Evolutionary conservation across 1,284 basidiomycete genomes (phyloP).

Genomic region (Prillingera fragicola): DNA sequence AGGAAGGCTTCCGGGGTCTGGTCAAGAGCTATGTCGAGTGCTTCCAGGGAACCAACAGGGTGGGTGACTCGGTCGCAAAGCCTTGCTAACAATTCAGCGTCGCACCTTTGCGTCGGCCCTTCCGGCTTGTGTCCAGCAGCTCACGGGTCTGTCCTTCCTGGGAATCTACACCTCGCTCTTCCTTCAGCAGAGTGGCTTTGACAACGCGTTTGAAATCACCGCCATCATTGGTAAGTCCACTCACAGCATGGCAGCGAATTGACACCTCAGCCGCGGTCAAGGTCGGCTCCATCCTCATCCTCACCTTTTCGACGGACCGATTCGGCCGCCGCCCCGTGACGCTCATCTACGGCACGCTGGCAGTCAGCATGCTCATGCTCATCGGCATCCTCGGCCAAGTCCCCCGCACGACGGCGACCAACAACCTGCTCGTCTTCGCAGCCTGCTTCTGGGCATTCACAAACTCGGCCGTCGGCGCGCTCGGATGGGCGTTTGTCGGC

Average conservation of each 20-base stretch:
- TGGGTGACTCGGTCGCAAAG: too few relatives aligned
- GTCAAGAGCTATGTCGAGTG: neutral
- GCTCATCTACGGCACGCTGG: too few relatives aligned
- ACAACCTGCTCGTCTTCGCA: slow-evolving; percentile 15
- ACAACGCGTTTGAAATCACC: slow-evolving; percentile 22
- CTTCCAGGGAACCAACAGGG: slow-evolving; percentile 1
- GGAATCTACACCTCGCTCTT: slow-evolving; percentile 9
- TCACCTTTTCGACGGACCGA: slow-evolving; percentile 16
- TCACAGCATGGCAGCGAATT: neutral
- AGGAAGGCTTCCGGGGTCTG: too few relatives aligned
- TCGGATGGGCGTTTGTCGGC: slow-evolving; percentile 28
- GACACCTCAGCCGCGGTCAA: slow-evolving; percentile 16
- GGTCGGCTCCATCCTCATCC: slow-evolving; percentile 18
- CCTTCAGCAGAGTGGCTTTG: slow-evolving; percentile 22
- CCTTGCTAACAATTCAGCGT: too few relatives aligned
- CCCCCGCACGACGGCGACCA: slow-evolving; percentile 7
- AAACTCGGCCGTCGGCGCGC: slow-evolving; percentile 18
- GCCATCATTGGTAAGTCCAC: slow-evolving; percentile 9
- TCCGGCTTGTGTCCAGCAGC: too few relatives aligned
- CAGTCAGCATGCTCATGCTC: slow-evolving; percentile 13
- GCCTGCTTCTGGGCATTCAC: slow-evolving; percentile 12
- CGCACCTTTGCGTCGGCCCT: too few relatives aligned
- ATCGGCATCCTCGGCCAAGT: slow-evolving; percentile 23
- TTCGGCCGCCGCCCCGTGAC: slow-evolving; percentile 24
- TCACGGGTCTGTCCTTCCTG: neutral